Evolutionary conservation across 2,329 filamentous ascomycete genomes (phyloP).

Genomic region (Fusarium sp.): DNA sequence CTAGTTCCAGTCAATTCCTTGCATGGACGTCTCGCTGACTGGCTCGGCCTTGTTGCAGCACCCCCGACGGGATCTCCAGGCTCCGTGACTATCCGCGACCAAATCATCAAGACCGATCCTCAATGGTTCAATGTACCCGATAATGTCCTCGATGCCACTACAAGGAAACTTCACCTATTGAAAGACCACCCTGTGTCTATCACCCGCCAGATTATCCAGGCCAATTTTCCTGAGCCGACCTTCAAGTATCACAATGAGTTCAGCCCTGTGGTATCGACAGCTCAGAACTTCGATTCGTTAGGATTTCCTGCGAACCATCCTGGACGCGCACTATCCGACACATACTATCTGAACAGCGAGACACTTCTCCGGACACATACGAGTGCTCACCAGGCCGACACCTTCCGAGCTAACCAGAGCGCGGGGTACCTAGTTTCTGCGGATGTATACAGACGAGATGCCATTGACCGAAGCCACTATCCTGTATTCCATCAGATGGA

Average conservation of each 20-base stretch:
- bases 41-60: slow-evolving; percentile 28
- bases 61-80: slow-evolving; percentile 43
- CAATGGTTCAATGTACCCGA: slow-evolving; percentile 86
- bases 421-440: slow-evolving; percentile 91
- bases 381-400: slow-evolving; percentile 88
- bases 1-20: slow-evolving; percentile 15
- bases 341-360: slow-evolving; percentile 90
- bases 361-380: slow-evolving; percentile 94
- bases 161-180: slow-evolving; percentile 87
- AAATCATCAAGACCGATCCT: slow-evolving; percentile 68
- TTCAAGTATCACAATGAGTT: slow-evolving; percentile 83
- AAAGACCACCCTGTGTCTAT: slow-evolving; percentile 90
- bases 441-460: slow-evolving; percentile 95
- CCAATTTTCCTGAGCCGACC: slow-evolving; percentile 78
- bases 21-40: slow-evolving; percentile 38
- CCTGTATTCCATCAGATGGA: slow-evolving; percentile 99
- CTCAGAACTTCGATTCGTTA: slow-evolving; percentile 96
- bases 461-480: slow-evolving; percentile 94
- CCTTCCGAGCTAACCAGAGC: slow-evolving; percentile 77
- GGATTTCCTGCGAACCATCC: slow-evolving; percentile 91
- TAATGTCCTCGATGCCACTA: slow-evolving; percentile 79
- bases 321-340: slow-evolving; percentile 88
- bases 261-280: slow-evolving; percentile 84
- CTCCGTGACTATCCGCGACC: slow-evolving; percentile 69
- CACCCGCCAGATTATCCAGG: slow-evolving; percentile 92